Evolutionary conservation across 768 basidiomycete genomes (phyloP).

Genomic region (Trametes meyenii): DNA sequence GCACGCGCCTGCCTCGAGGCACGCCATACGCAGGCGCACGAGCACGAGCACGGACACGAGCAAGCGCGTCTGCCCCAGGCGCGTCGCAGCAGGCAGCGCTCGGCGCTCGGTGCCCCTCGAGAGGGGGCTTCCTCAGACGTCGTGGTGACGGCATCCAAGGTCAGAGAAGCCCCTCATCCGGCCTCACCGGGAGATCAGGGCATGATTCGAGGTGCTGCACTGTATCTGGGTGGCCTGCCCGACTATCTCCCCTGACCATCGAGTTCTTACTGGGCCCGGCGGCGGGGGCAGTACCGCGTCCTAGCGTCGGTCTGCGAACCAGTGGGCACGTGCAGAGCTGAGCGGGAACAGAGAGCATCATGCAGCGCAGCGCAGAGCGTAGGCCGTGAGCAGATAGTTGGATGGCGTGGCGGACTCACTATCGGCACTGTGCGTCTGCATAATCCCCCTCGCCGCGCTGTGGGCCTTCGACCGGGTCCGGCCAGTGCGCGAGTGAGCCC

Average conservation of each 20-base stretch:
- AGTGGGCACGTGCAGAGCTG: not conserved
- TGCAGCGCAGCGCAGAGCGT: not conserved
- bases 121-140: not conserved
- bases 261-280: no score
- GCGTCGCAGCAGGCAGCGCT: not conserved
- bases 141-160: not conserved
- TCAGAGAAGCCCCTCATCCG: conserved; percentile 8
- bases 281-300: no score
- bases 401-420: not conserved
- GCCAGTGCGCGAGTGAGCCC: not conserved
- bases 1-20: conserved; percentile 11
- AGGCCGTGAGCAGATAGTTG: not conserved
- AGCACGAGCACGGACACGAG: not conserved
- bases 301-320: no score
- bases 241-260: not conserved
- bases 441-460: not conserved
- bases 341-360: not conserved
- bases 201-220: not conserved
- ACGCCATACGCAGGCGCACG: not conserved
- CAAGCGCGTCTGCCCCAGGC: not conserved
- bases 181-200: conserved; percentile 14
- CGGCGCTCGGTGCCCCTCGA: no score
- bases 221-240: not conserved
- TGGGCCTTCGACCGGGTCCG: not conserved
- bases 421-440: not conserved